Evolutionary conservation across 805 yeast species (phyloP), one percentile per base, ranked within the genome.

Genomic region (Grigorovia transvaalensis): DNA sequence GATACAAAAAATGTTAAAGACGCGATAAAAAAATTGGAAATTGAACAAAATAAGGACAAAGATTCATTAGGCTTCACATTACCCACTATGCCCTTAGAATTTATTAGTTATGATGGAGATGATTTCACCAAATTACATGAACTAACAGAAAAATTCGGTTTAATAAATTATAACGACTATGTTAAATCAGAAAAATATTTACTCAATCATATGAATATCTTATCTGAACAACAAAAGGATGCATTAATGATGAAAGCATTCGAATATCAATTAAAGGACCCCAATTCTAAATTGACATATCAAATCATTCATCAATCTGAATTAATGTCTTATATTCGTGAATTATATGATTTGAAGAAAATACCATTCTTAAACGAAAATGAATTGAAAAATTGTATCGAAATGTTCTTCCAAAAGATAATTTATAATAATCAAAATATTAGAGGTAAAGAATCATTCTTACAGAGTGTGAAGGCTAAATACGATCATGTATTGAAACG

Each of bases 221-320:
- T 90, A 48, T 80, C 80, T 4, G 88, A 84, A 57, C 82, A 82
- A 55, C 97, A 93, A 65, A 88, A 90, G 63, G 98, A 93, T 67
- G 88, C 96, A 0, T 78, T 93, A 53, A 74, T 90, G 64, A 90
- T 91, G 96, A 83, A 84, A 19, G 95, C 97, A 0, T 93, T 93
- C 67, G 95, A 91, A 61, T 73, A 74, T 51, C 88, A 88, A 65
- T 80, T 76, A 13, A 84, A 81, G 19, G 76, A 88, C 47, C 46
- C 46, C 19, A 46, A 50, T 9, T 40, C 49, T 11, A 30, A n/a
- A 2, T 64, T 67, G 7, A 81, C 96, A 9, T 76, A 75, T 54
- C 84, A 80, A 54, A 78, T 81, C n/a, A 82, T 91, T 46, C 84
- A 81, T 65, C 93, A 88, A 61, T 83, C 96, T 1, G 77, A 87